Evolutionary conservation across 2,329 filamentous ascomycete species (phyloP), one percentile per base, ranked within the genome.

Genomic region (Trichophyton benhamiae): DNA sequence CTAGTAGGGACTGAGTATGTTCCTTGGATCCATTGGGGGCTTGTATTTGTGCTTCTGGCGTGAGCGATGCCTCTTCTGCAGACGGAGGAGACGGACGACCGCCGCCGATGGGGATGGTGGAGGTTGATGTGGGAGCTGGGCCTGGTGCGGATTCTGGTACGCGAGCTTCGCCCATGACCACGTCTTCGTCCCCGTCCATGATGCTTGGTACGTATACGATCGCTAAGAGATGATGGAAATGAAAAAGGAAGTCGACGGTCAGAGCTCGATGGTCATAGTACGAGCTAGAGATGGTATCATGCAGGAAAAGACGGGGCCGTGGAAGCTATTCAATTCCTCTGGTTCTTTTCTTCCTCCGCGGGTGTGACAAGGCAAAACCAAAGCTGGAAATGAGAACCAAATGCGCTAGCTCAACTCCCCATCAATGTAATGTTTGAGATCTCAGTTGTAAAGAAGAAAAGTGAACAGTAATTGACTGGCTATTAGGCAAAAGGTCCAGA

Each of bases 131-230:
- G 33, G 33, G 33, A 38, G 33, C 33, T 60, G 27, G 9, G 52
- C 13, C 27, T 15, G 5, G 52, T 25, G 3, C n/a, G 11, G 25
- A n/a, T 53, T 20, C 9, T 15, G 46, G 46, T 46, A 67, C 59
- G 60, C 64, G 66, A 36, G 67, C 65, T 27, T 73, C 71, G 48
- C 68, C 67, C 74, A 76, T 76, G 17, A 75, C 65, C n/a, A 69
- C 72, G 63, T 76, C 74, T 62, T 75, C 73, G 61, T 75, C 72
- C 58, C 67, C 68, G 58, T 72, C 59, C 61, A 63, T 63, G 27
- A 17, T 33, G 11, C 27, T 27, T 15, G 49, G 22, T 8, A 15
- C 25, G 49, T 55, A 20, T 55, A 38, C 13, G 11, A 13, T 44
- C n/a, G 41, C 20, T 27, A 13, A 33, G 27, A 15, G n/a, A 17